Percentiles rank a stretch among this genome's conserved stretches.
Conservation (phyloP, 305 asterid species). For the Solanum chacoense region DNA sequence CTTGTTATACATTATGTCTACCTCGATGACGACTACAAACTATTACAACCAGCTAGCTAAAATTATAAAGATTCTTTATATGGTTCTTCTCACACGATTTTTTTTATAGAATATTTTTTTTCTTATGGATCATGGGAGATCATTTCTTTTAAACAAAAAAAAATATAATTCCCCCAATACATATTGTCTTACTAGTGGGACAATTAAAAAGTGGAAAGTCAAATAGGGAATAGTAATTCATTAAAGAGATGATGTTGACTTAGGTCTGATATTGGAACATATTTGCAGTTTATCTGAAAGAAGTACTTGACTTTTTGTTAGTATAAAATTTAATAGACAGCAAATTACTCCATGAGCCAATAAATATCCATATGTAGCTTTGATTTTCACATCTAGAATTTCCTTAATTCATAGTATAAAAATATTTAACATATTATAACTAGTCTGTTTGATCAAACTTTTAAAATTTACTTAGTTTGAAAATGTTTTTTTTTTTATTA, state of each 20-base stretch:
- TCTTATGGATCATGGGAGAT: neutral
- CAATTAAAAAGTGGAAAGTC: neutral
- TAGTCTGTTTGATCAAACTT: neutral
- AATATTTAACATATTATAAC: too few species aligned
- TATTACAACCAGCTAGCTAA: neutral
- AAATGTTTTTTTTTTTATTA: too few species aligned
- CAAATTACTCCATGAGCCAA: neutral
- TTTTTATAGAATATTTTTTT: neutral
- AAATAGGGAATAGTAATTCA: neutral
- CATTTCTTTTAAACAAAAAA: neutral
- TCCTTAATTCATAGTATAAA: neutral
- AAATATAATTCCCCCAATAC: neutral
- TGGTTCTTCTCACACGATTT: neutral
- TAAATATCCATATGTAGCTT: neutral
- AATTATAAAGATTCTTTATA: neutral
- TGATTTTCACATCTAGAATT: neutral
- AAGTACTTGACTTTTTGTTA: neutral
- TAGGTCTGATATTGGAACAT: neutral
- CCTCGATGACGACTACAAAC: neutral
- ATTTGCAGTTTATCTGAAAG: neutral
- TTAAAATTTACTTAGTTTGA: too few species aligned
- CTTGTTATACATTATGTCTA: neutral
- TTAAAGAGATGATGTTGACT: neutral
- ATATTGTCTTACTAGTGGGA: neutral
- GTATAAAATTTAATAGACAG: neutral